Conservation (phyloP, 441 rosid species). For the Populus hybrid region DNA sequence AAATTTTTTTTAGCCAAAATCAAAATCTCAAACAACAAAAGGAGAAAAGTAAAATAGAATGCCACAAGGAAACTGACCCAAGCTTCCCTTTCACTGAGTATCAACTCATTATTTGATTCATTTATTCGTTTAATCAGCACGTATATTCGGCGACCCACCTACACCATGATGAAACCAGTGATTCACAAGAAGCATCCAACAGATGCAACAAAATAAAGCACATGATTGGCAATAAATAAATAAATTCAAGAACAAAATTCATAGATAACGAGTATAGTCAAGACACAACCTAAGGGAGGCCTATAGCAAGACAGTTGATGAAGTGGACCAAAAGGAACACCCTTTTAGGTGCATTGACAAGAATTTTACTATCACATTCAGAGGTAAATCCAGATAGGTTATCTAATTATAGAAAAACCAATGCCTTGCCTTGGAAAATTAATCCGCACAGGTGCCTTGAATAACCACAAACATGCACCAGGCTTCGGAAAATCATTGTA, state of each 20-base stretch:
- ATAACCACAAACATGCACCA: background rate
- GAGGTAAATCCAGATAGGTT: background rate
- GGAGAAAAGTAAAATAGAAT: background rate
- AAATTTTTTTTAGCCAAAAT: background rate
- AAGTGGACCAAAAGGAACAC: background rate
- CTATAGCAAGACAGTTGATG: background rate
- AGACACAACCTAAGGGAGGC: background rate
- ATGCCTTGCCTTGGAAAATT: background rate
- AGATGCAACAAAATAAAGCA: slow-evolving; percentile 2
- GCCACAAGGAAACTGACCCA: slow-evolving; percentile 53
- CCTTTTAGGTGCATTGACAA: background rate
- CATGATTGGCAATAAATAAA: background rate
- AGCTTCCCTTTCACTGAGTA: slow-evolving; percentile 74
- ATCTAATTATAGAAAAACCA: background rate
- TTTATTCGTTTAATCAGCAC: slow-evolving; percentile 63
- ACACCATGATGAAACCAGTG: slow-evolving; percentile 17
- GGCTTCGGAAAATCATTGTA: background rate
- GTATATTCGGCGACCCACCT: slow-evolving; percentile 64
- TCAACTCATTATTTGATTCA: slow-evolving; percentile 69
- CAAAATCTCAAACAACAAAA: background rate
- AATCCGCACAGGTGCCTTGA: background rate
- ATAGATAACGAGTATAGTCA: background rate
- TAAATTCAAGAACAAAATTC: background rate
- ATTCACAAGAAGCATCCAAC: background rate
- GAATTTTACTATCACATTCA: background rate